Evolutionary conservation across 768 basidiomycete genomes (phyloP), one percentile per base, ranked within the genome.

Genomic region (Dictyophora rubrovolvata): DNA sequence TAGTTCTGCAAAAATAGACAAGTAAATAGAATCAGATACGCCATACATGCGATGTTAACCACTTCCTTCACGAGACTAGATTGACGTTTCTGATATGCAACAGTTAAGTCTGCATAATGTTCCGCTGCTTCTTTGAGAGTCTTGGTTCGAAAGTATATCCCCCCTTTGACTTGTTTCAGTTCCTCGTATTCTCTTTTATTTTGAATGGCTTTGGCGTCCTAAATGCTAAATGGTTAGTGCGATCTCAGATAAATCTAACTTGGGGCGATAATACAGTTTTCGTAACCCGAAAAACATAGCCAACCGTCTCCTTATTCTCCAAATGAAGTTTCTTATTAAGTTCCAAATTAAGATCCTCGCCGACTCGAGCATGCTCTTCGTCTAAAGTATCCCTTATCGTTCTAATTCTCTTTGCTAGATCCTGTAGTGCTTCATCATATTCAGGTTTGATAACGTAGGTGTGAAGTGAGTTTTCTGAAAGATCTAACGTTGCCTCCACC

Each of bases 401-500:
- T 18, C 75, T 71, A n/a, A 99, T 74, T 64, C 83, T 79, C 12
- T 79, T 76, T 3, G 86, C 82, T 28, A 94, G 74, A 33, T 77
- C 78, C 60, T 85, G 81, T 17, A 98, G 77, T 17, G 78, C 75
- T 5, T 80, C 78, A 67, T 98, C 92, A 63, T 95, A 95, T 56
- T 93, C 90, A 0, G 95, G 85, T 66, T 90, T 92, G 66, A 99
- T 93, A 17, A 93, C 85, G 66, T 87, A 93, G 64, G 87, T 88
- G 70, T 97, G 92, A 14, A 79, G 79, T 33, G 89, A 85, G 6
- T 96, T 79, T 59, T 94, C 84, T 20, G 85, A 83, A 17, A 97
- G 81, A 66, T 99, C 96, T 48, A 99, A 81, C 0, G 96, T 98
- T 62, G 90, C 85, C 69, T 98, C 93, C 1, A 98, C 94, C 89